These are phyloP conservation scores for Tulasnella sp. DNA, from an alignment of 768 basidiomycete genomes.

Conservation along the genomic window DNA sequence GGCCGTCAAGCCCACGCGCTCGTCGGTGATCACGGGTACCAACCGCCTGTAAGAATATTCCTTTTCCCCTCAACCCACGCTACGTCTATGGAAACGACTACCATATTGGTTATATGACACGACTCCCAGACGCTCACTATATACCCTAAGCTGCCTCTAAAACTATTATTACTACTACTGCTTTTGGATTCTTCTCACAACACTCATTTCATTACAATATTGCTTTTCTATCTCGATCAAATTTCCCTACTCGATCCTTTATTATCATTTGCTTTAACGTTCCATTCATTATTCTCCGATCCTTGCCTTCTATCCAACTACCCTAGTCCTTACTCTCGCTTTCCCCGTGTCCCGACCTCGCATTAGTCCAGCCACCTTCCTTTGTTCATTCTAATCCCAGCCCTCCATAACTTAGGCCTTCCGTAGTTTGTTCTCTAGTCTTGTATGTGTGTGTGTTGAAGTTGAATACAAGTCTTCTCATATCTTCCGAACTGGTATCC, in stretches of 20 bases:
- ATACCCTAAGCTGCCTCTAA: neutral
- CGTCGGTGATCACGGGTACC: neutral
- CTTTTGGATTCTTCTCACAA: neutral
- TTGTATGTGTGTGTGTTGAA: neutral
- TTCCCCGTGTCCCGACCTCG: neutral
- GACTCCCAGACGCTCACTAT: neutral
- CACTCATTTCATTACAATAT: neutral
- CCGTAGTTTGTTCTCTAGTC: neutral
- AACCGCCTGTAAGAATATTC: neutral
- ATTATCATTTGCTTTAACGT: neutral
- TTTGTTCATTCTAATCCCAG: neutral
- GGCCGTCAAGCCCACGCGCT: neutral
- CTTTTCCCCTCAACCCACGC: neutral
- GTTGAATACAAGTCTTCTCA: neutral
- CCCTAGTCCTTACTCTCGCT: neutral
- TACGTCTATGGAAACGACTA: neutral
- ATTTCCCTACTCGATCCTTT: neutral
- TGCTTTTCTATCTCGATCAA: neutral
- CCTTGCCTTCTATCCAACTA: neutral
- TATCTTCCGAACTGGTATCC: slow-evolving; percentile 4
- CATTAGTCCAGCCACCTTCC: neutral
- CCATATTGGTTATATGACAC: neutral
- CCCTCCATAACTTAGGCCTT: neutral
- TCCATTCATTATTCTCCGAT: neutral
- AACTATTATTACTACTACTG: neutral